These are phyloP conservation scores for Quercus tomentella DNA, from an alignment of 331 rosid genomes.

Conservation along the genomic window DNA sequence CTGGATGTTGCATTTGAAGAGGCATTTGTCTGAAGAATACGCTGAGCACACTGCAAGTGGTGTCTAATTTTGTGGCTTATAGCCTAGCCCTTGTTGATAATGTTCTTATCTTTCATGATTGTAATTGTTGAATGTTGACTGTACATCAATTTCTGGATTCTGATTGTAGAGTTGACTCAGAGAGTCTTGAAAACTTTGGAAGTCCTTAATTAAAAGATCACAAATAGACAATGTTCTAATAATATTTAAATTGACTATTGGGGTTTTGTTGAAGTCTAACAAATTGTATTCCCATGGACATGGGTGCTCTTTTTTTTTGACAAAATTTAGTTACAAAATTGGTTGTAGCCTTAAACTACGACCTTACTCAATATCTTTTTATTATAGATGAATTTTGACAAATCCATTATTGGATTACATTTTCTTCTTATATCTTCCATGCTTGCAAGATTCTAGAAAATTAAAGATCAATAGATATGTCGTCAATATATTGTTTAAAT, in stretches of 20 bases:
- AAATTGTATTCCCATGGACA: no score
- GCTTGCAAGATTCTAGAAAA: no score
- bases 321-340: no score
- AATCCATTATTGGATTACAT: no score
- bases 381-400: no score
- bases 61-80: neutral
- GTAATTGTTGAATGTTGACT: neutral
- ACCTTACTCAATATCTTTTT: no score
- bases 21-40: neutral
- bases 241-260: neutral
- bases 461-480: no score
- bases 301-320: neutral
- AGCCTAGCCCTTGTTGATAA: neutral
- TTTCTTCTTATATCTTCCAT: no score
- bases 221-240: neutral
- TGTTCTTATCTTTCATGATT: neutral
- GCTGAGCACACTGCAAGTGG: neutral
- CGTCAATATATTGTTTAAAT: no score
- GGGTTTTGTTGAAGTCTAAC: neutral
- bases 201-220: neutral
- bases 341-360: rapidly evolving
- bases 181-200: neutral
- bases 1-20: neutral
- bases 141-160: neutral
- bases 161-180: neutral